Conservation (phyloP, 2,329 filamentous ascomycete genomes). For the Lanzia echinophila region DNA sequence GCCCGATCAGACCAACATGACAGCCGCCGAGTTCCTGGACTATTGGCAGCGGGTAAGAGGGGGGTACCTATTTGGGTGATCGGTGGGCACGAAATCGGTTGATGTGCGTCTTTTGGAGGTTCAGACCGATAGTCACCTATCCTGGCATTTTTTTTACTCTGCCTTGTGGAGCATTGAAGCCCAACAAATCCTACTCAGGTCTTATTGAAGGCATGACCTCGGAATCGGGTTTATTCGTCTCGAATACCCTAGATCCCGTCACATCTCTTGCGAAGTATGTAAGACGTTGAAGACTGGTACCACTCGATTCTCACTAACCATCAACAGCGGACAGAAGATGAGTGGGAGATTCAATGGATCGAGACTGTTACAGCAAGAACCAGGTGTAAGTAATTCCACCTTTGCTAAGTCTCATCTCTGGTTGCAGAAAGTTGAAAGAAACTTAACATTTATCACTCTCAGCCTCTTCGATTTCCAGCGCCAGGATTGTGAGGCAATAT, state of each 20-base stretch:
- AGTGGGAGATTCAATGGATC: constrained; percentile 22
- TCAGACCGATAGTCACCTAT: neutral
- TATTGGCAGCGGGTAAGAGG: neutral
- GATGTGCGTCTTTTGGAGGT: neutral
- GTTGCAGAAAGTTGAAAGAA: neutral
- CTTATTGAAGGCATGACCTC: constrained; percentile 18
- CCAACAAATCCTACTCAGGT: neutral
- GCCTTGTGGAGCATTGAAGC: neutral
- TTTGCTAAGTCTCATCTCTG: neutral
- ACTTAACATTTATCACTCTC: neutral
- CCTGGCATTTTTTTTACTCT: neutral
- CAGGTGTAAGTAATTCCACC: neutral
- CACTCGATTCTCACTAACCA: neutral
- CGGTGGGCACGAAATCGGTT: neutral
- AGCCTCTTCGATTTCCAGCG: neutral
- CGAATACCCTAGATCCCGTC: constrained; percentile 34
- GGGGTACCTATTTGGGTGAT: neutral
- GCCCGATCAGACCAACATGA: neutral
- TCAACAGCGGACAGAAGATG: constrained; percentile 21
- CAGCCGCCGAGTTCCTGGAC: neutral
- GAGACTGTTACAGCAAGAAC: constrained; percentile 22
- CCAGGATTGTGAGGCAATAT: neutral
- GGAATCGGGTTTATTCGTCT: constrained; percentile 35
- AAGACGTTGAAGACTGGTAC: neutral
- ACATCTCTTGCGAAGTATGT: constrained; percentile 27